These are phyloP conservation scores for Sporothrix dimorphospora DNA, from an alignment of 2,329 filamentous ascomycete genomes.

Conservation along the genomic window DNA sequence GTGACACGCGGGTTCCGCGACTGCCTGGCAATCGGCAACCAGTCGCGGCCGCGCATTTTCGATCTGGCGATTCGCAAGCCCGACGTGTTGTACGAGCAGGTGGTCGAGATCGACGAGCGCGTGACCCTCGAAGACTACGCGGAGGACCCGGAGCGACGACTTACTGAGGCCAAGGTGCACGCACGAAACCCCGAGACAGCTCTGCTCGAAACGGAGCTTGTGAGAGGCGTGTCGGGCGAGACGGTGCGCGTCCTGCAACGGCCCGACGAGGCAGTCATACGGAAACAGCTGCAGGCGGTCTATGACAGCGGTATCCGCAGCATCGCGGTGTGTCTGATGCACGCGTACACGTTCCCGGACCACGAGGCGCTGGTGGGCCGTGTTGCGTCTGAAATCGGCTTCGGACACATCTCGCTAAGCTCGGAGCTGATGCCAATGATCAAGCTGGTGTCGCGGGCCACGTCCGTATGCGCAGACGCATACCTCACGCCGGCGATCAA, in stretches of 20 bases:
- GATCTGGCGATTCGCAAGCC: conserved; percentile 86
- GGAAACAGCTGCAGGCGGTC: conserved; percentile 65
- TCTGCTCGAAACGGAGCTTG: conserved; percentile 55
- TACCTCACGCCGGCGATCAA: conserved; percentile 80
- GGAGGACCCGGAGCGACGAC: conserved; percentile 72
- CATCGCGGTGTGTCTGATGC: conserved; percentile 89
- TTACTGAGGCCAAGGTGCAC: conserved; percentile 58
- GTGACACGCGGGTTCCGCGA: conserved; percentile 88
- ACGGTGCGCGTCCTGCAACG: conserved; percentile 69
- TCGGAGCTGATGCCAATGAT: conserved; percentile 90
- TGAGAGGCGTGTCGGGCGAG: conserved; percentile 74
- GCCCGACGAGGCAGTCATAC: conserved; percentile 61
- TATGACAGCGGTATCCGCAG: conserved; percentile 74
- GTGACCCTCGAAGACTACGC: conserved; percentile 92
- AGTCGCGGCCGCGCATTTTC: conserved; percentile 87
- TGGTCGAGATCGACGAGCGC: conserved; percentile 88
- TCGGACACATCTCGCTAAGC: conserved; percentile 78
- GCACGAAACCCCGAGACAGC: conserved; percentile 51
- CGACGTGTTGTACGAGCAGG: conserved; percentile 80
- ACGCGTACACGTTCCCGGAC: conserved; percentile 86
- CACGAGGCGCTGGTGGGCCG: conserved; percentile 79
- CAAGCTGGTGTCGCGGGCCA: conserved; percentile 75
- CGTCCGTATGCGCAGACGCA: conserved; percentile 77
- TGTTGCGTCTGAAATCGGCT: conserved; percentile 79
- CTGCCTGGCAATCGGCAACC: conserved; percentile 86